Evolutionary conservation across 805 yeast species (phyloP).

Genomic region (Candida dajiaensis): DNA sequence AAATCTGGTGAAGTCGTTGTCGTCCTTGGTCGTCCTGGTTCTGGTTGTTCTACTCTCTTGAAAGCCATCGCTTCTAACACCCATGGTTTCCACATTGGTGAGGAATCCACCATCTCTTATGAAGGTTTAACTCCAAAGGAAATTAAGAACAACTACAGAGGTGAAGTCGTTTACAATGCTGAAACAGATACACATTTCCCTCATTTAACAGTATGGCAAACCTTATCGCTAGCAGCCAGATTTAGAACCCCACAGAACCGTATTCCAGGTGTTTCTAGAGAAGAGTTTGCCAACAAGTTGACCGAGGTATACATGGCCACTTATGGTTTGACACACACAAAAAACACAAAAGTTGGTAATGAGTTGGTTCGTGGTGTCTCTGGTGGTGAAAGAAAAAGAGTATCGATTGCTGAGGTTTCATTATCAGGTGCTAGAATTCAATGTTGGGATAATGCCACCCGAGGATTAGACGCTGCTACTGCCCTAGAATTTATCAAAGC

Average conservation of each 20-base stretch:
- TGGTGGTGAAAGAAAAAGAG: slow-evolving; percentile 74
- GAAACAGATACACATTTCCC: slow-evolving; percentile 64
- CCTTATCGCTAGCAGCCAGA: slow-evolving; percentile 48
- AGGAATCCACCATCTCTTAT: slow-evolving; percentile 41
- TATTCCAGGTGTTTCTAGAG: slow-evolving; percentile 44
- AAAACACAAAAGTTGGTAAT: slow-evolving; percentile 60
- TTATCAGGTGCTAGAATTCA: slow-evolving; percentile 42
- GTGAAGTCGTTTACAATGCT: slow-evolving; percentile 60
- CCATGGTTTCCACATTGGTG: slow-evolving; percentile 46
- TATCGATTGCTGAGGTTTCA: slow-evolving; percentile 62
- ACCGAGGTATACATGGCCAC: slow-evolving; percentile 49
- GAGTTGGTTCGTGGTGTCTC: slow-evolving; percentile 66
- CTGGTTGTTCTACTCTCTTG: slow-evolving; percentile 60
- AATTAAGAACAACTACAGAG: slow-evolving; percentile 43
- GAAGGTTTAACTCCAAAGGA: slow-evolving; percentile 42
- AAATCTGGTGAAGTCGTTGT: slow-evolving; percentile 65
- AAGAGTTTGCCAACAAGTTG: slow-evolving; percentile 40
- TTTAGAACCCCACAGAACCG: slow-evolving; percentile 54
- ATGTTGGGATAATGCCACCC: slow-evolving; percentile 58
- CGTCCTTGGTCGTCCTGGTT: slow-evolving; percentile 76
- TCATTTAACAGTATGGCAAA: slow-evolving; percentile 55
- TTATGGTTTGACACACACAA: slow-evolving; percentile 47
- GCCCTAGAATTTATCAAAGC: slow-evolving; percentile 53
- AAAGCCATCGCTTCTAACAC: slow-evolving; percentile 52
- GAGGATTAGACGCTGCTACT: slow-evolving; percentile 61